phyloP scores from a whole-genome alignment of 306 rosid species.

The Glycine soja region DNA sequence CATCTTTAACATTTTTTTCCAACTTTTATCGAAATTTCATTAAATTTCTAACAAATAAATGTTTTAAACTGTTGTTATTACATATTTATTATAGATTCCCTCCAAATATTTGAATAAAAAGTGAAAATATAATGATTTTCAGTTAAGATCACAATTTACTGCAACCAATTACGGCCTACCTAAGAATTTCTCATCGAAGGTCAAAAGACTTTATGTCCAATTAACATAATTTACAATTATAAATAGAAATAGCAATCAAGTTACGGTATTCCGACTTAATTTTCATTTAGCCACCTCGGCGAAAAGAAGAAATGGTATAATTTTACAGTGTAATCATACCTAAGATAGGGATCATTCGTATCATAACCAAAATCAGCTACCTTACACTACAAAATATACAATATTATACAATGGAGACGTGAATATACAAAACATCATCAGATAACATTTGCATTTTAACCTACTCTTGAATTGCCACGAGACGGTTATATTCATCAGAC shows the following conservation, averaged over 20 bases:
- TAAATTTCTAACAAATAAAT: too few relatives aligned
- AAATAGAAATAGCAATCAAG: not conserved
- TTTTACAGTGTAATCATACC: constrained; percentile 37
- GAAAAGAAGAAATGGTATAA: constrained; percentile 23
- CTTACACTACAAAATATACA: constrained; percentile 38
- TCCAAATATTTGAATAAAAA: too few relatives aligned
- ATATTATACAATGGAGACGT: constrained; percentile 41
- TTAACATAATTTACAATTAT: not conserved
- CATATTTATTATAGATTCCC: too few relatives aligned
- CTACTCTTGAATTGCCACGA: constrained; percentile 4
- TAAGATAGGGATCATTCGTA: constrained; percentile 10
- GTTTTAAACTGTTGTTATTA: too few relatives aligned
- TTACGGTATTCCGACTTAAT: not conserved
- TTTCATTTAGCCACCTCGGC: constrained; percentile 1
- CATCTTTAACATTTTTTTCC: too few relatives aligned
- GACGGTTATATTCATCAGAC: constrained; percentile 37
- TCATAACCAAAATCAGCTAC: constrained; percentile 42
- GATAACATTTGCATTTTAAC: constrained; percentile 37
- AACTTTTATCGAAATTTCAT: too few relatives aligned
- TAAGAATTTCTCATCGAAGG: not conserved
- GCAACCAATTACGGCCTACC: not conserved
- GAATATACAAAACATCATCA: constrained; percentile 40
- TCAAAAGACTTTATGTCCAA: constrained; percentile 7
- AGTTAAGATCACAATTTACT: not conserved
- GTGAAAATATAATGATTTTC: too few relatives aligned